Evolutionary conservation across 345 rosid genomes (phyloP), one percentile per base, ranked within the genome.

Genomic region (Boechera retrofracta): DNA sequence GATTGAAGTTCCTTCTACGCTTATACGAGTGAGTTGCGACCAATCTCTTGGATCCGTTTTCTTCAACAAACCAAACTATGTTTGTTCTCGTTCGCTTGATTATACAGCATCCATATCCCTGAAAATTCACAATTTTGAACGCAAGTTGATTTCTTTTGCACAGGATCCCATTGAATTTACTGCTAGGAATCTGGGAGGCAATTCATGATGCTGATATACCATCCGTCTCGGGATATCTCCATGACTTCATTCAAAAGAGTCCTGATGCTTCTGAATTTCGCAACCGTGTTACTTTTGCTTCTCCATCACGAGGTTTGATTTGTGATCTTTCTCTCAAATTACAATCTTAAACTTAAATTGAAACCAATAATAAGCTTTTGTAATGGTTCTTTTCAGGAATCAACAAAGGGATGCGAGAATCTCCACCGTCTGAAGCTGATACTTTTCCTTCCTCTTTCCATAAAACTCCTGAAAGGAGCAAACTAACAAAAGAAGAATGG

Each of bases 391-490:
- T 52, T 71, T 24, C 90, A 92, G 98, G 89, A 73, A 47, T 33
- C 53, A 79, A 52, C 42, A 77, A 48, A 33, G 74, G 68, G 64
- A 70, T 73, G 5, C 67, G 81, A 26, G 71, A 80, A 24, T 72
- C 64, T 21, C 80, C 77, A 67, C 71, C 70, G 7, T 85, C 85
- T 12, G 89, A 83, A 61, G 67, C 82, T 15, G 89, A 83, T 52
- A 77, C 68, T 15, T 89, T 69, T 67, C 91, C 86, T 64, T 94
- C 97, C 48, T 73, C 87, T 54, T 85, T 87, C 85, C 91, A 94
- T 75, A 16, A 68, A 53, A 89, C 94, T 15, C 92, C 98, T 0
- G 89, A 92, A 44, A 86, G 90, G 82, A 86, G 75, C 75, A 82
- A 86, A 29, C 75, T 89, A 67, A 86, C 92, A 1, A 80, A 84